phyloP scores from a whole-genome alignment of 164 flowering plant species.

The Piper longum region DNA sequence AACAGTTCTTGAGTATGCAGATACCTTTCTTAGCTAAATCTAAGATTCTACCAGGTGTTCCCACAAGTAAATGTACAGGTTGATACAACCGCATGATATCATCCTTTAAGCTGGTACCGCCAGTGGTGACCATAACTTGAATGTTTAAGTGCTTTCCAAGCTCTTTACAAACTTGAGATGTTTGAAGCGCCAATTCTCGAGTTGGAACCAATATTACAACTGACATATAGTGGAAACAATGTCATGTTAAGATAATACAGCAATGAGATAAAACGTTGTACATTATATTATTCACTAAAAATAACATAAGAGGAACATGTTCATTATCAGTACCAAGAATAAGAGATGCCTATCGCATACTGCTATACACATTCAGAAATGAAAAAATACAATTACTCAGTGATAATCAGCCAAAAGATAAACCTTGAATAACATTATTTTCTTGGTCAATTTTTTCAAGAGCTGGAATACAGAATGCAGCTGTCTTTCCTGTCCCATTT shows the following conservation, averaged over 20 bases:
- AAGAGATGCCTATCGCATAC: too few species aligned
- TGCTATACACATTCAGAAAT: too few species aligned
- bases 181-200: slow-evolving; percentile 93
- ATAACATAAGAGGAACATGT: too few species aligned
- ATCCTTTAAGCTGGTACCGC: slow-evolving; percentile 94
- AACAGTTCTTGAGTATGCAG: slow-evolving; percentile 68
- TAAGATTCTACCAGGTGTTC: slow-evolving; percentile 93
- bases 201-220: slow-evolving; percentile 94
- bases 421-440: slow-evolving; percentile 93
- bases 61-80: slow-evolving; percentile 95
- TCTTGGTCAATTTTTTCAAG: slow-evolving; percentile 95
- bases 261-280: background rate
- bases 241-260: background rate
- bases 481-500: slow-evolving; percentile 99
- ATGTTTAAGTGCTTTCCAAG: slow-evolving; percentile 91
- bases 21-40: slow-evolving; percentile 93
- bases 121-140: slow-evolving; percentile 95
- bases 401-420: background rate
- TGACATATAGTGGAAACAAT: slow-evolving; percentile 9
- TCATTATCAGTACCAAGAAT: too few species aligned
- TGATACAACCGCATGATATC: slow-evolving; percentile 98
- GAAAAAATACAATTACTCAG: background rate
- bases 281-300: too few species aligned
- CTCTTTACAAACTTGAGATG: slow-evolving; percentile 98
- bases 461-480: slow-evolving; percentile 97